Percentiles rank a stretch among this genome's conserved stretches.
Evolutionary conservation across 2,329 filamentous ascomycete species (phyloP).

Genomic region (Fusarium sacchari): DNA sequence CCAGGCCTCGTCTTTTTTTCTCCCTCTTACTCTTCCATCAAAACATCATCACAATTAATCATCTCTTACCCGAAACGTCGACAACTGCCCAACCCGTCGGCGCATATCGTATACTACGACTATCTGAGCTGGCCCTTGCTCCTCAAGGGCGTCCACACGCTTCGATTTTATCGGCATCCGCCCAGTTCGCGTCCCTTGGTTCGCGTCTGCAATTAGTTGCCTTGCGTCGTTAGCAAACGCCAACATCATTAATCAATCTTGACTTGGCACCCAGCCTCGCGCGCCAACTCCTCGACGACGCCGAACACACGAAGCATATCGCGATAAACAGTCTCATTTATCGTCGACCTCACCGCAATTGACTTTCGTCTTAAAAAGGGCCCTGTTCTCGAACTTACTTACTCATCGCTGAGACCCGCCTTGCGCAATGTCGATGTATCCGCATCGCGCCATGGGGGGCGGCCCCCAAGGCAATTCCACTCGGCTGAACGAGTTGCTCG

Average conservation of each 20-base stretch:
- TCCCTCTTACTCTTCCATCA: constrained; percentile 43
- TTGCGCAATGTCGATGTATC: constrained; percentile 80
- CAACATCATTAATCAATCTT: constrained; percentile 10
- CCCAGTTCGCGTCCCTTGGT: constrained; percentile 21
- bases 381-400: constrained; percentile 13
- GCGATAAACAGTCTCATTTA: constrained; percentile 4
- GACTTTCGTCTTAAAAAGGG: constrained; percentile 21
- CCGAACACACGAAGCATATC: constrained; percentile 15
- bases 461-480: constrained; percentile 67
- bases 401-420: constrained; percentile 30
- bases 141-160: constrained; percentile 4
- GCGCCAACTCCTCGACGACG: constrained; percentile 31
- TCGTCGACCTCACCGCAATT: constrained; percentile 1
- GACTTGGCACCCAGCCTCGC: constrained; percentile 32
- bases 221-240: constrained; percentile 30
- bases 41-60: constrained; percentile 40
- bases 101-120: constrained; percentile 10
- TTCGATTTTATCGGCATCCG: not conserved
- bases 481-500: constrained; percentile 90
- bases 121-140: constrained; percentile 3
- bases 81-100: constrained; percentile 12
- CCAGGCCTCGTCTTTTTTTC: constrained; percentile 42
- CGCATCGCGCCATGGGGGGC: constrained; percentile 83
- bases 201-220: constrained; percentile 25
- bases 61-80: constrained; percentile 30